Base-by-base conservation (phyloP, 2,329 filamentous ascomycete genomes). In the Metarhizium guizhouense region DNA sequence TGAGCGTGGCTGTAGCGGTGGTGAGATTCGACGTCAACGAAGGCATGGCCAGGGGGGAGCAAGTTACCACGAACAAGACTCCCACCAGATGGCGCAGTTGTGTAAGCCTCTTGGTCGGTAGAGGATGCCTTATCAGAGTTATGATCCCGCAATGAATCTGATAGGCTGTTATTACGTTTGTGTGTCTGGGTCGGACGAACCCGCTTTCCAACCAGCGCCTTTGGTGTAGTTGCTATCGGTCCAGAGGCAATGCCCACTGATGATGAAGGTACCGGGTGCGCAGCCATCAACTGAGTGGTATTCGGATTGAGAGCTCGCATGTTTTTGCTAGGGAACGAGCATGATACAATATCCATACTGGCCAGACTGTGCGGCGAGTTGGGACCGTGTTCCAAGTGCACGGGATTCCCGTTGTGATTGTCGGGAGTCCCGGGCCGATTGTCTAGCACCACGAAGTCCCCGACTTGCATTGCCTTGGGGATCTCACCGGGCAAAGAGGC, bases 41-140 rank as follows among this genome's bases (percentile, higher is more conserved):
- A 90, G 0, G 92, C 84, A 58, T 94, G 88, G 0, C 83, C 83
- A 1, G 93, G 94, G 16, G 91, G 89, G 58, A 95, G 82, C 6
- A 96, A 68, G 57, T 91, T 89, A 14, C 94, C 94, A 52, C 93
- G 83, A 20, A 97, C 92, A 42, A 99, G 81, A 60, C 88, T 93
- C 10, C 92, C 90, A 4, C 87, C 85, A 64, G 90, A 86, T 13
- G 87, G 83, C 25, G 85, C 75, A 10, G 84, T 78, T 59, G 86
- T 77, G 14, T 84, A 70, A 16, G 85, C 71, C 56, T 85, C 82
- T 3, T 77, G 73, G 25, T 80, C 80, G 59, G 79, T 81, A 59
- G 76, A 75, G 2, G 77, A 67, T 4, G 76, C 66, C 57, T 75
- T 79, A 49, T 82, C 79, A 6, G 70, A 69, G 25, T 69, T 82